Evolutionary conservation across 129 eudicot genomes (phyloP).

Genomic region (Logfia minima): DNA sequence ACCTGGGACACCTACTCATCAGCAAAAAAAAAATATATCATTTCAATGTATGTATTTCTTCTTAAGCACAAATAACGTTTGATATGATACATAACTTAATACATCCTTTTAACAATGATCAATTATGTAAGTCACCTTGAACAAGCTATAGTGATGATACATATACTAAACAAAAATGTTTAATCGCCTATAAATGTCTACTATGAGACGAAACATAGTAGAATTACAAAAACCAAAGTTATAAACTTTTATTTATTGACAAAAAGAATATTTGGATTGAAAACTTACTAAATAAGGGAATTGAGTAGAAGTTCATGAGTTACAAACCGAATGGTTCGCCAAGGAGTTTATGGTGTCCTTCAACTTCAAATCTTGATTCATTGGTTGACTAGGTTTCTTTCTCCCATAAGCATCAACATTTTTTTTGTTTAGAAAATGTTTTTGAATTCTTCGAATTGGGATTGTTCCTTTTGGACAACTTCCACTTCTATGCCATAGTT

Average conservation of each 20-base stretch:
- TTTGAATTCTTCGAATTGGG: conserved; percentile 42
- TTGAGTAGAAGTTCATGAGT: conserved; percentile 4
- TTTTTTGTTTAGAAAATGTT: neutral
- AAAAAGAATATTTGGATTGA: too few species aligned
- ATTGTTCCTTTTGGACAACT: conserved; percentile 64
- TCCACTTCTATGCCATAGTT: conserved; percentile 57
- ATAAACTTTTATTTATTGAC: too few species aligned
- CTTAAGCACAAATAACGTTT: neutral
- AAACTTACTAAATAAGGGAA: neutral
- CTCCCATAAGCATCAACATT: conserved; percentile 25
- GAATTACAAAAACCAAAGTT: neutral
- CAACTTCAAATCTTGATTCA: conserved; percentile 11
- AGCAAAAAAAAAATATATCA: neutral
- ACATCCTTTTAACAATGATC: neutral
- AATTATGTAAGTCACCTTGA: neutral
- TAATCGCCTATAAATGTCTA: neutral
- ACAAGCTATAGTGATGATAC: neutral
- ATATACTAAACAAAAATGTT: too few species aligned
- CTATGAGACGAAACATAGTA: neutral
- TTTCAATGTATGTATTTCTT: neutral
- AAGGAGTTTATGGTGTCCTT: conserved; percentile 18
- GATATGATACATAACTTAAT: neutral
- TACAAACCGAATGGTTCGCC: conserved; percentile 52
- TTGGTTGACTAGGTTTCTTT: conserved; percentile 32
- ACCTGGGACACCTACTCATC: conserved; percentile 36